Base-by-base conservation (phyloP, 2,329 filamentous ascomycete species). In the Alternaria infectoria region DNA sequence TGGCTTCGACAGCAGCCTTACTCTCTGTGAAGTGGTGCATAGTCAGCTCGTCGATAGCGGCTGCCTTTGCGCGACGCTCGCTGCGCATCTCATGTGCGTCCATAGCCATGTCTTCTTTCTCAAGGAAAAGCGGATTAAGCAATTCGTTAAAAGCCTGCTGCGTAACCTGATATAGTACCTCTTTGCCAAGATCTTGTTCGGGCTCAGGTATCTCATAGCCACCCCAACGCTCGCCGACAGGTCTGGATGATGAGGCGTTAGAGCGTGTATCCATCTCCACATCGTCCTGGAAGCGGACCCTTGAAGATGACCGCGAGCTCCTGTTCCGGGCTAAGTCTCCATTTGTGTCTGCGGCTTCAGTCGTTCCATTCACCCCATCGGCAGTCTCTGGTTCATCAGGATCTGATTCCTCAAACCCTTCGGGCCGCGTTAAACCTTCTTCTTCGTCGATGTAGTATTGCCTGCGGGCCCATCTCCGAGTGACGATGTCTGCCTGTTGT, bases 71-170 rank as follows among this genome's bases (percentile, higher is more conserved):
- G 19, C 73, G 71, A 26, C 79, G 78, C 46, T 79, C 73, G 7
- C 55, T 57, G 51, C 75, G 74, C 15, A 74, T 76, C 23, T 68
- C 71, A 19, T 87, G 86, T 11, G 89, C 90, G 58, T 88, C 86
- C 62, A 96, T 73, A 81, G 93, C 90, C 17, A 92, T 78, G 66
- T 94, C 90, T 78, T 98, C 95, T 68, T 91, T 90, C 5, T 86
- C 84, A 69, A 91, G 91, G 82, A 99, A 99, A 0, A 99, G 85
- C 1, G 89, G 86, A 74, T 98, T 93, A 0, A 99, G 87, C 3
- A 98, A 84, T 80, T 98, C 93, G 74, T 98, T 97, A 81, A 97
- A 93, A 0, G 93, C 91, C 79, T 97, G 91, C 78, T 97, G 93
- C 0, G 93, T 93, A 30, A 96, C 89, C 77, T 97, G 92, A 74